A percentile compares a stretch with the other conserved stretches of the same genome.
Conservation (phyloP, 73 alveolate genomes). For the Durusdinium trenchii region DNA sequence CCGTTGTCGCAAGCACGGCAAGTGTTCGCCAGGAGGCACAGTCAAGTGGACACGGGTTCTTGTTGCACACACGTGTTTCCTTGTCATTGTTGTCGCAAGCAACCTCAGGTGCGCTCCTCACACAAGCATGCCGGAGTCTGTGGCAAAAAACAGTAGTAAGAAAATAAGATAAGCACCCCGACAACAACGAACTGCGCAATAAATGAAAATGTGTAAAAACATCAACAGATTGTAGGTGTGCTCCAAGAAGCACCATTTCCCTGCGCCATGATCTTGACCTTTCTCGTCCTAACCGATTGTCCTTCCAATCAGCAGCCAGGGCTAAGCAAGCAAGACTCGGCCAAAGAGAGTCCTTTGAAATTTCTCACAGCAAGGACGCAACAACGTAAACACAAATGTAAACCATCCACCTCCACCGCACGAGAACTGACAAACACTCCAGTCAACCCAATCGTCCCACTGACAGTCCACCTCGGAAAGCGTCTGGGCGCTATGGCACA, state of each 20-base stretch:
- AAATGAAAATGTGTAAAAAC: no score
- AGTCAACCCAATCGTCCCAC: constrained; percentile 76
- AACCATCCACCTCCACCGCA: constrained; percentile 64
- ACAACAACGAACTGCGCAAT: no score
- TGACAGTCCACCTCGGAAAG: constrained; percentile 49
- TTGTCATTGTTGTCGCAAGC: constrained; percentile 78
- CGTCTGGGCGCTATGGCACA: neutral
- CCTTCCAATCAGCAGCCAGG: no score
- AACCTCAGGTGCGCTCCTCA: constrained; percentile 3
- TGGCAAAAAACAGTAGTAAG: no score
- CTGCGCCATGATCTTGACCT: constrained; percentile 55
- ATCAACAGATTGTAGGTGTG: neutral
- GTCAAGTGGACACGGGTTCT: constrained; percentile 70
- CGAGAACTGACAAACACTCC: constrained; percentile 91
- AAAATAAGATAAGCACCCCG: no score
- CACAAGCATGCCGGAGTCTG: neutral
- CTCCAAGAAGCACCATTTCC: constrained; percentile 61
- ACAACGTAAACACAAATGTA: neutral
- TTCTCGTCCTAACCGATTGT: constrained; percentile 66
- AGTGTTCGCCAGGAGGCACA: constrained; percentile 9
- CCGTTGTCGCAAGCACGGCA: no score
- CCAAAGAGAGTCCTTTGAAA: neutral
- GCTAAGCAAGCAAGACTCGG: neutral
- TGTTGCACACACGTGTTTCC: constrained; percentile 81
- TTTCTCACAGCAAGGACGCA: neutral